These are phyloP conservation scores for Geosmithia putterillii DNA, from an alignment of 2,329 filamentous ascomycete species.

Conservation along the genomic window DNA sequence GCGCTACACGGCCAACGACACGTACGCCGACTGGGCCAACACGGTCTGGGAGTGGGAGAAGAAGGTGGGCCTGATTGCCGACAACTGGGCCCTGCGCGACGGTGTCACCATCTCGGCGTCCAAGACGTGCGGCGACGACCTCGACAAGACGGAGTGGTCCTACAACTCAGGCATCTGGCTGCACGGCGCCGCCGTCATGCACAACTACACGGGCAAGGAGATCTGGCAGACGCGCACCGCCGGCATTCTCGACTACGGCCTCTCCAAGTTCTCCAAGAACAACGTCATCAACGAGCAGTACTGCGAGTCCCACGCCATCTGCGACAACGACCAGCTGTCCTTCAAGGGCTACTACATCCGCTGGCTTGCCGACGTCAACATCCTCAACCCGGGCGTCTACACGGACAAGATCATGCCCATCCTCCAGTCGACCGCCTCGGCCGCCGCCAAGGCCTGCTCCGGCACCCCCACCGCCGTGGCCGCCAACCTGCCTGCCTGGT, in stretches of 20 bases:
- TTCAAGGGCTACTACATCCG: conserved; percentile 68
- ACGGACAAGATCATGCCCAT: conserved; percentile 35
- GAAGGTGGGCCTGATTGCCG: conserved; percentile 41
- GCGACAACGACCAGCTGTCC: conserved; percentile 58
- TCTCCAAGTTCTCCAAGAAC: conserved; percentile 39
- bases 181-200: conserved; percentile 48
- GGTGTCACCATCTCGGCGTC: conserved; percentile 23
- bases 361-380: conserved; percentile 46
- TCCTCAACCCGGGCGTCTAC: conserved; percentile 38
- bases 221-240: conserved; percentile 46
- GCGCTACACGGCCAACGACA: conserved; percentile 66
- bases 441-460: conserved; percentile 38
- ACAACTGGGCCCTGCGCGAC: conserved; percentile 42
- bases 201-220: conserved; percentile 40
- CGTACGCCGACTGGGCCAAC: conserved; percentile 66
- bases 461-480: conserved; percentile 23
- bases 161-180: conserved; percentile 60
- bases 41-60: conserved; percentile 57
- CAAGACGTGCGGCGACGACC: conserved; percentile 31
- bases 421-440: conserved; percentile 35
- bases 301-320: conserved; percentile 49
- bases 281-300: conserved; percentile 51
- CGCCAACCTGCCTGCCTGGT: conserved; percentile 17
- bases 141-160: conserved; percentile 51
- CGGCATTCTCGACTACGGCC: conserved; percentile 40